phyloP scores from a whole-genome alignment of 371 early-diverging fungal genomes.

The Dichotomocladium elegans region DNA sequence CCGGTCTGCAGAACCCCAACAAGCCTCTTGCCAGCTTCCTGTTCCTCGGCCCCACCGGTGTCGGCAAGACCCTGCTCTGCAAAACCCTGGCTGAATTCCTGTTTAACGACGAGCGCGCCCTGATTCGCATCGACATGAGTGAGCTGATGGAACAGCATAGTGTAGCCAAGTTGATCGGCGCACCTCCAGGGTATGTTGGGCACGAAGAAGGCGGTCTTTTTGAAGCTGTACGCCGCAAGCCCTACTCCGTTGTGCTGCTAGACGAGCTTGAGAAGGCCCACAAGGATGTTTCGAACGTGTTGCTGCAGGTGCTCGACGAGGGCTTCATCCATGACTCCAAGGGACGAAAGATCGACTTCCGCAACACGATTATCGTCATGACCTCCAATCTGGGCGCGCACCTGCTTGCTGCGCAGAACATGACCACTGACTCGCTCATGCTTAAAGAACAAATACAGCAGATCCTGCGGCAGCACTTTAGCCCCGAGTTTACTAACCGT shows the following conservation, averaged over 20 bases:
- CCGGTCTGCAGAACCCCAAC: conserved; percentile 77
- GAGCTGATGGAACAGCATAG: conserved; percentile 84
- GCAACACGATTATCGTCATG: conserved; percentile 91
- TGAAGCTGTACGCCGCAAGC: conserved; percentile 85
- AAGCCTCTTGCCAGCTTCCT: conserved; percentile 89
- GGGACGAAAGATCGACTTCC: conserved; percentile 82
- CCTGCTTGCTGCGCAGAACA: conserved; percentile 35
- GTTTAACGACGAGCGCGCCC: conserved; percentile 81
- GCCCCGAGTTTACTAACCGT: conserved; percentile 90
- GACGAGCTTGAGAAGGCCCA: conserved; percentile 96
- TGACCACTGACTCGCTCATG: conserved; percentile 25
- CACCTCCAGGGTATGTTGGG: conserved; percentile 89
- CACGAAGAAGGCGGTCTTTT: conserved; percentile 86
- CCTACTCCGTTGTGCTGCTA: conserved; percentile 83
- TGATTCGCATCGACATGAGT: conserved; percentile 91
- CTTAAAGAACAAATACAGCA: conserved; percentile 60
- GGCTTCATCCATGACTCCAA: conserved; percentile 87
- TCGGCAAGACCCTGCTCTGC: conserved; percentile 79
- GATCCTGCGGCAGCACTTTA: conserved; percentile 77
- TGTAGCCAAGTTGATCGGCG: conserved; percentile 85
- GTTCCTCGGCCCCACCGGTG: conserved; percentile 93
- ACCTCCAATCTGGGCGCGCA: conserved; percentile 80
- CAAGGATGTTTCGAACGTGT: conserved; percentile 70
- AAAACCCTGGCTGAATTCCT: conserved; percentile 86
- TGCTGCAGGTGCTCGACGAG: conserved; percentile 88